Conservation (phyloP, 2,329 filamentous ascomycete genomes). For the Cordyceps cateniannulata region DNA sequence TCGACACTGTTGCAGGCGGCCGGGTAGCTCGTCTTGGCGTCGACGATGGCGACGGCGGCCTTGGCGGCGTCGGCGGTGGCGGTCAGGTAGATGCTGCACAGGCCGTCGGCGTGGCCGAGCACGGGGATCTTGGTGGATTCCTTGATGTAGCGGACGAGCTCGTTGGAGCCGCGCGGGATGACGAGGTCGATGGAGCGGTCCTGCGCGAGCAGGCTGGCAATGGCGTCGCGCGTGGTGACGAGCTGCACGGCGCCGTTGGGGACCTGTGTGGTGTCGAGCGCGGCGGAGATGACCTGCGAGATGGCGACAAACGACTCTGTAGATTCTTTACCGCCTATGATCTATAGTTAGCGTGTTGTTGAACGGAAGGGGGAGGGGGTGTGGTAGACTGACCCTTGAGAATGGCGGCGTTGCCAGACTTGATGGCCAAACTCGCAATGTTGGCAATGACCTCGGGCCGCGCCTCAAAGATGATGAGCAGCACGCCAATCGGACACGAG, state of each 20-base stretch:
- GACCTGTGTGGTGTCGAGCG: slow-evolving; percentile 63
- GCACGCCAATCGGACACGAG: slow-evolving; percentile 91
- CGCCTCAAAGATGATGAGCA: slow-evolving; percentile 97
- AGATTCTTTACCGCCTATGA: slow-evolving; percentile 79
- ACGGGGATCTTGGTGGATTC: slow-evolving; percentile 89
- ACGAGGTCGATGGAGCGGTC: slow-evolving; percentile 90
- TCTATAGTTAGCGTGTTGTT: background rate
- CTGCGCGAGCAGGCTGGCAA: slow-evolving; percentile 78
- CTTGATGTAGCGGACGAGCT: slow-evolving; percentile 86
- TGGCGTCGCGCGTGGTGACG: slow-evolving; percentile 85
- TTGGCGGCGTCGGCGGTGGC: slow-evolving; percentile 65
- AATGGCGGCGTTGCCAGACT: slow-evolving; percentile 95
- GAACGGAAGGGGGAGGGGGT: background rate
- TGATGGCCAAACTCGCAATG: slow-evolving; percentile 90
- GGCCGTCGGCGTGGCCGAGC: slow-evolving; percentile 88
- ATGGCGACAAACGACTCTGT: slow-evolving; percentile 93
- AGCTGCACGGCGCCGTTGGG: slow-evolving; percentile 87
- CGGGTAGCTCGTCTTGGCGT: slow-evolving; percentile 91
- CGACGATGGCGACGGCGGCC: slow-evolving; percentile 71
- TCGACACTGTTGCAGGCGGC: slow-evolving; percentile 95
- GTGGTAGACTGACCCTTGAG: slow-evolving; percentile 64
- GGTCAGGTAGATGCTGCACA: slow-evolving; percentile 83
- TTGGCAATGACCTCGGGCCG: slow-evolving; percentile 97
- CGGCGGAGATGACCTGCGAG: slow-evolving; percentile 72
- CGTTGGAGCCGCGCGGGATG: slow-evolving; percentile 86